Evolutionary conservation across 257 asterid genomes (phyloP).

Genomic region (Echium plantagineum): DNA sequence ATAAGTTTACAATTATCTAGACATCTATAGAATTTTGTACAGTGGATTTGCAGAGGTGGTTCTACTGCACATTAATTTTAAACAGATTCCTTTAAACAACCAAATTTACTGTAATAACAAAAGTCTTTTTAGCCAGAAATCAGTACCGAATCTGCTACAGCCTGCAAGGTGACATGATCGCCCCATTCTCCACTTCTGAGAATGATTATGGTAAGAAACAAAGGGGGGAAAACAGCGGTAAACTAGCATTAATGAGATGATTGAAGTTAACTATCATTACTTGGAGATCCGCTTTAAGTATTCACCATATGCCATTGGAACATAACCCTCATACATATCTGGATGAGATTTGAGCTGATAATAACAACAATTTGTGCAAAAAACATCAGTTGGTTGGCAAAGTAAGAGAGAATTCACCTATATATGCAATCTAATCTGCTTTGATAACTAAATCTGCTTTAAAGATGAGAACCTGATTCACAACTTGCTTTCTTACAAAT

Average conservation of each 20-base stretch:
- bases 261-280: slow-evolving; percentile 24
- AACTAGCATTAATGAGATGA: slow-evolving; percentile 1
- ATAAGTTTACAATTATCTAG: slow-evolving; percentile 8
- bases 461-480: slow-evolving; percentile 47
- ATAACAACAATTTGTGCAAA: slow-evolving; percentile 19
- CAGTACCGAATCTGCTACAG: slow-evolving; percentile 87
- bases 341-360: slow-evolving; percentile 75
- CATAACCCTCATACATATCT: slow-evolving; percentile 78
- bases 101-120: neutral
- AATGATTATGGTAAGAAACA: slow-evolving; percentile 8
- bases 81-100: neutral
- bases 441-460: neutral
- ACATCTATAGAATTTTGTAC: neutral
- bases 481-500: slow-evolving; percentile 83
- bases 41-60: too few relatives aligned
- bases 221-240: neutral
- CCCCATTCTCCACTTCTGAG: slow-evolving; percentile 92
- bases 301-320: slow-evolving; percentile 83
- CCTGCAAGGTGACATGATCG: slow-evolving; percentile 97
- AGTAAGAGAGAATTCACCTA: neutral
- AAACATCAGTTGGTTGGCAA: slow-evolving; percentile 5
- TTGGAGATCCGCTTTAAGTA: slow-evolving; percentile 66
- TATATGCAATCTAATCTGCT: slow-evolving; percentile 1
- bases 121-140: slow-evolving; percentile 5
- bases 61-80: too few relatives aligned